Evolutionary conservation across 1,139 yeast genomes (phyloP).

Genomic region (Geotrichum bryndzae): DNA sequence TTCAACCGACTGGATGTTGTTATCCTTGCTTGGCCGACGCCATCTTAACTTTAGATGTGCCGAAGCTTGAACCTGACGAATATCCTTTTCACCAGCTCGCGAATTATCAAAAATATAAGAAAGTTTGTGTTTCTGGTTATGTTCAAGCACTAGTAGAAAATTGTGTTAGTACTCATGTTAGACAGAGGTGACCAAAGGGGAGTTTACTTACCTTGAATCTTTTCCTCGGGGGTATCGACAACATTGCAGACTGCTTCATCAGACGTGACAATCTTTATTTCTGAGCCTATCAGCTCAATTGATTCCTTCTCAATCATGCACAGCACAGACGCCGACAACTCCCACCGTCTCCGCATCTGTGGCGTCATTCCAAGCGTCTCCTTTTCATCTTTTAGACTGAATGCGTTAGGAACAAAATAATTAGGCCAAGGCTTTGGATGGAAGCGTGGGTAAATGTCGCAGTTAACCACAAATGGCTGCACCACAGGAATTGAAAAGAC

Average conservation of each 20-base stretch:
- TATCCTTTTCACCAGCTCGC: conserved; percentile 25
- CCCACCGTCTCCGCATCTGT: conserved; percentile 17
- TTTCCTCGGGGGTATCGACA: conserved; percentile 16
- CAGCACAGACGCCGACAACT: conserved; percentile 12
- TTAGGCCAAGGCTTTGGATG: conserved; percentile 36
- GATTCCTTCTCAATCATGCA: conserved; percentile 20
- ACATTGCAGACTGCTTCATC: conserved; percentile 22
- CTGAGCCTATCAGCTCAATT: conserved; percentile 24
- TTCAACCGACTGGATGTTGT: conserved; percentile 16
- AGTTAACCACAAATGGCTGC: conserved; percentile 33
- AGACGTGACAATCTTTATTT: conserved; percentile 19
- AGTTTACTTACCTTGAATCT: not conserved
- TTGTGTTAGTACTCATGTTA: not conserved
- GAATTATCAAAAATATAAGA: conserved; percentile 27
- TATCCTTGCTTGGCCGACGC: conserved; percentile 25
- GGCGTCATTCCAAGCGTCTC: conserved; percentile 16
- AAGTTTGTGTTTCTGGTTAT: conserved; percentile 28
- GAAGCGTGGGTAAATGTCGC: conserved; percentile 32
- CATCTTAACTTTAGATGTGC: conserved; percentile 31
- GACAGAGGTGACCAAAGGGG: not conserved
- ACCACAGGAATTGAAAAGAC: conserved; percentile 28
- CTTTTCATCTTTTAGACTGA: conserved; percentile 11
- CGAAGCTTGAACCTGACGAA: conserved; percentile 32
- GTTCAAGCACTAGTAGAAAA: conserved; percentile 19
- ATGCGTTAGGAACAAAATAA: conserved; percentile 28